These are phyloP conservation scores for Jacaranda mimosifolia DNA, from an alignment of 257 asterid genomes.

Conservation along the genomic window DNA sequence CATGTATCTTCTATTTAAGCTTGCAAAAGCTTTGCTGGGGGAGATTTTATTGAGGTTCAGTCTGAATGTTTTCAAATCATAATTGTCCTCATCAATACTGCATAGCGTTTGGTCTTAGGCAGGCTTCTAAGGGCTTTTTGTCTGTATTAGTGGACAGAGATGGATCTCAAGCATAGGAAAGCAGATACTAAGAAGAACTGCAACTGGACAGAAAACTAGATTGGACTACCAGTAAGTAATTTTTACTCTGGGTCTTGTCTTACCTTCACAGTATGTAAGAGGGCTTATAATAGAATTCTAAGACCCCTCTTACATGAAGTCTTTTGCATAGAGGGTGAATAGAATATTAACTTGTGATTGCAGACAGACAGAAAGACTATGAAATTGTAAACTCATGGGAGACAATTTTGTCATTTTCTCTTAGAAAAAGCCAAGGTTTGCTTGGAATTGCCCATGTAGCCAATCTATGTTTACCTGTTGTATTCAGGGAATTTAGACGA, in stretches of 20 bases:
- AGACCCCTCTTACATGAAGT: conserved; percentile 1
- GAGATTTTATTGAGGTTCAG: conserved; percentile 40
- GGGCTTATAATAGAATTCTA: not conserved
- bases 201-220: conserved; percentile 7
- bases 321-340: not conserved
- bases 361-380: not conserved
- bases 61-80: conserved; percentile 30
- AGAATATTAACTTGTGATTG: not conserved
- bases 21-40: conserved; percentile 23
- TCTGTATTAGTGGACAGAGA: conserved; percentile 19
- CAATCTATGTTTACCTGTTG: conserved; percentile 23
- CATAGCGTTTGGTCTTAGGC: conserved; percentile 20
- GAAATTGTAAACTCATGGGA: not conserved
- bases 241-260: conserved; percentile 13
- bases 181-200: not conserved
- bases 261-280: not conserved
- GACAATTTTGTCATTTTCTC: not conserved
- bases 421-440: not conserved
- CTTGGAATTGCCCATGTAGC: conserved; percentile 34
- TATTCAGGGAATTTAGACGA: conserved; percentile 23
- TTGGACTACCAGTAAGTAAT: not conserved
- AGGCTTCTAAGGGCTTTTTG: conserved; percentile 24
- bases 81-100: conserved; percentile 25
- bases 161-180: conserved; percentile 12
- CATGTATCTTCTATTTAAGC: conserved; percentile 32